Evolutionary conservation across 1,284 basidiomycete genomes (phyloP).

Genomic region (Heterobasidion irregulare): DNA sequence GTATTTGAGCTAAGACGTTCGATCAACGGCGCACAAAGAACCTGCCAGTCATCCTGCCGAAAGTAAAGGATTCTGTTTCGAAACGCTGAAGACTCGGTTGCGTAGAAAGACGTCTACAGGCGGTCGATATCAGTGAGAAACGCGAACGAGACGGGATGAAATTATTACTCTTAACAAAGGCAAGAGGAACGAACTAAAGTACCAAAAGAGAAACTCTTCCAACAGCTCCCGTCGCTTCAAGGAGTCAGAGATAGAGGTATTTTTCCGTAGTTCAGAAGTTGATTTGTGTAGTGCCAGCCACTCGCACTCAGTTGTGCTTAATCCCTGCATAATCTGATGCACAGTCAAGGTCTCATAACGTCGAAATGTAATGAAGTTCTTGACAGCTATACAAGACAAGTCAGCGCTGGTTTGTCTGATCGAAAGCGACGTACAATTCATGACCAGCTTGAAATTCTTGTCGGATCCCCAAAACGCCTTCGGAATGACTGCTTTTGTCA

Average conservation of each 20-base stretch:
- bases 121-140: neutral
- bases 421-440: conserved; percentile 37
- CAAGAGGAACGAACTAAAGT: conserved; percentile 82
- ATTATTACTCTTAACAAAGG: conserved; percentile 67
- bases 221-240: conserved; percentile 71
- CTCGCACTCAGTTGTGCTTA: conserved; percentile 71
- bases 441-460: conserved; percentile 58
- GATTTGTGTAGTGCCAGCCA: conserved; percentile 58
- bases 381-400: conserved; percentile 44
- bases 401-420: neutral
- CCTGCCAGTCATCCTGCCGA: conserved; percentile 91
- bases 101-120: conserved; percentile 82
- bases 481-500: conserved; percentile 70
- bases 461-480: conserved; percentile 72
- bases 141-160: neutral
- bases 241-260: conserved; percentile 59
- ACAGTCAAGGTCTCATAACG: conserved; percentile 78
- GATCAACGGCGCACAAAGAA: conserved; percentile 75
- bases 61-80: conserved; percentile 90
- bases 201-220: conserved; percentile 87
- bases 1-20: conserved; percentile 61
- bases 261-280: conserved; percentile 26
- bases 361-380: conserved; percentile 63
- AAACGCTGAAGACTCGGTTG: conserved; percentile 87
- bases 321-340: conserved; percentile 75